Evolutionary conservation across 2,329 filamentous ascomycete genomes (phyloP).

Genomic region (Biscogniauxia sp.): DNA sequence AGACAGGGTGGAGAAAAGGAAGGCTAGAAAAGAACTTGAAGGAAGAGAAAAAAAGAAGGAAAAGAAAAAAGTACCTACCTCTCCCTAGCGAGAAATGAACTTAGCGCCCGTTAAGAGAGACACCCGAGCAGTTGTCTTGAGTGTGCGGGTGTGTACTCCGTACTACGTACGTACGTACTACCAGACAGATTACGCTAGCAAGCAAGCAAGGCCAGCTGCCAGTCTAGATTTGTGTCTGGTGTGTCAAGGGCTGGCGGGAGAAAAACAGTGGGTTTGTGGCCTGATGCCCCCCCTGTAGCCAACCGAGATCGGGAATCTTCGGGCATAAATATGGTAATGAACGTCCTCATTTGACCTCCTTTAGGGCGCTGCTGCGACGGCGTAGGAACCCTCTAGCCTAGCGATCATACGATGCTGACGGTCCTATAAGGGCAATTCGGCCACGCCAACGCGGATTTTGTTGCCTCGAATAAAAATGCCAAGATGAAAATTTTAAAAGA

Average conservation of each 20-base stretch:
- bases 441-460: not conserved
- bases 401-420: slow-evolving; percentile 19
- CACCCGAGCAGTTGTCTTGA: too few species aligned
- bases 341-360: slow-evolving; percentile 6
- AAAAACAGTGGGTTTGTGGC: slow-evolving; percentile 25
- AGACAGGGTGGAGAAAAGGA: too few species aligned
- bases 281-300: slow-evolving; percentile 19
- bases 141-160: too few species aligned
- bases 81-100: too few species aligned
- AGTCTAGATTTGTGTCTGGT: not conserved
- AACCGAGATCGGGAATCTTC: slow-evolving; percentile 23
- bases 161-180: too few species aligned
- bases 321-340: slow-evolving; percentile 18
- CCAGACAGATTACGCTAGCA: not conserved
- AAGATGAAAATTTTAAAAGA: not conserved
- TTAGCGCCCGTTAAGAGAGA: too few species aligned
- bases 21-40: too few species aligned
- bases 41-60: too few species aligned
- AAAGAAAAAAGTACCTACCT: too few species aligned
- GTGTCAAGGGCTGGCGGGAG: not conserved
- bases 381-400: slow-evolving; percentile 6
- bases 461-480: not conserved
- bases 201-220: not conserved
- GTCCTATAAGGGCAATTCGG: not conserved
- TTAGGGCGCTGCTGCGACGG: not conserved